Evolutionary conservation across 2,329 filamentous ascomycete species (phyloP).

Genomic region (Sporothrix curviconia): DNA sequence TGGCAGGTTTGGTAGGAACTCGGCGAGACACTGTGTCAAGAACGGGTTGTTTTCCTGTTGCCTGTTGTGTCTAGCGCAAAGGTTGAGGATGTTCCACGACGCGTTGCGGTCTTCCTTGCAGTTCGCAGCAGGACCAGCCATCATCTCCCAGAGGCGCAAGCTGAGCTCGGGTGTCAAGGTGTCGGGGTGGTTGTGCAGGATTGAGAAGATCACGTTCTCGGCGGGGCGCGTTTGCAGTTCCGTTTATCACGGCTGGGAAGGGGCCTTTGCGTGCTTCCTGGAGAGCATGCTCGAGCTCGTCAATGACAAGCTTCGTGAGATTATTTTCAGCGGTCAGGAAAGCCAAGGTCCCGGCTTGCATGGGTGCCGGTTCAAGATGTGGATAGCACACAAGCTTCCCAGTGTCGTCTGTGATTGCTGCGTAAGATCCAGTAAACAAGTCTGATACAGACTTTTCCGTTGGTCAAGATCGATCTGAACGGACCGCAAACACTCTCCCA

Average conservation of each 20-base stretch:
- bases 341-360: slow-evolving; percentile 44
- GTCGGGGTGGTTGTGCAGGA: slow-evolving; percentile 52
- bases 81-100: slow-evolving; percentile 63
- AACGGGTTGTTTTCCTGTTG: slow-evolving; percentile 54
- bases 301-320: slow-evolving; percentile 54
- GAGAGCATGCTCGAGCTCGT: slow-evolving; percentile 56
- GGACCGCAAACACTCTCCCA: slow-evolving; percentile 52
- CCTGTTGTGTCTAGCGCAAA: slow-evolving; percentile 32
- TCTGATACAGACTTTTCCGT: slow-evolving; percentile 55
- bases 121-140: slow-evolving; percentile 59
- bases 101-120: slow-evolving; percentile 54
- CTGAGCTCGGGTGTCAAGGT: slow-evolving; percentile 58
- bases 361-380: slow-evolving; percentile 41
- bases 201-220: slow-evolving; percentile 50
- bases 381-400: slow-evolving; percentile 65
- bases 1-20: slow-evolving; percentile 52
- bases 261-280: slow-evolving; percentile 34
- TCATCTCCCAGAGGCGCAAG: slow-evolving; percentile 60
- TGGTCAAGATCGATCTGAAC: slow-evolving; percentile 48
- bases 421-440: slow-evolving; percentile 63
- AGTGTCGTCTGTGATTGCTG: slow-evolving; percentile 57
- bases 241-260: slow-evolving; percentile 40
- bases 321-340: slow-evolving; percentile 55
- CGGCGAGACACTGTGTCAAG: slow-evolving; percentile 44
- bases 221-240: slow-evolving; percentile 43